Evolutionary conservation across 2,329 filamentous ascomycete genomes (phyloP), one percentile per base, ranked within the genome.

Genomic region (Calcarisporium arbuscula): DNA sequence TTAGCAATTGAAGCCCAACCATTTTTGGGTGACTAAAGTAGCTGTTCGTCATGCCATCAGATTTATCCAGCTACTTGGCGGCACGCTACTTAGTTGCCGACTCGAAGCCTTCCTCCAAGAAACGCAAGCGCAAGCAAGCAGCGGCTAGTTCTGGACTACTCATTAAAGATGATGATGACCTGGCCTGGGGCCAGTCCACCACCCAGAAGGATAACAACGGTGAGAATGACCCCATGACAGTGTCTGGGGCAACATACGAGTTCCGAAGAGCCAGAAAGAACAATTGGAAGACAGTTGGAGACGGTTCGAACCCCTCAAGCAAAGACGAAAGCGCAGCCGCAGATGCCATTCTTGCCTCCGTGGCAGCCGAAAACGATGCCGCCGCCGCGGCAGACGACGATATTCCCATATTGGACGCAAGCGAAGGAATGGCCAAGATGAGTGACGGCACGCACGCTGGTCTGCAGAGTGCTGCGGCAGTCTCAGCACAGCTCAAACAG

Each of bases 371-470:
- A 43, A 72, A 70, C 19, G 67, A 65, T 3, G 75, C 76, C 5
- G 62, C 64, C 1, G 56, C 57, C 14, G 58, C 59, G 27, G 70
- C 49, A 38, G 68, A 66, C 10, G 71, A 73, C 28, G 72, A 72
- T 19, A 62, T 61, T 29, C 70, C 71, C 2, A 54, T 67, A 0
- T 45, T 75, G 4, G 64, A 66, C 7, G 56, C 51, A 3, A 61
- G 62, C 1, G 64, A 61, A 2, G 68, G 68, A 12, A 72, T 68
- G 20, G 65, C 70, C 4, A 77, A 77, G 46, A 95, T 95, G 86
- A 83, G 85, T 40, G 86, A 88, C 43, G 92, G 92, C 14, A 88
- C 85, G 3, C 77, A 83, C 50, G 89, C 88, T 0, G 92, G 92
- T 2, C 66, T 98, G 11, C 92, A 98, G 60, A 86, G 77, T 3